These are phyloP conservation scores for Calonectria pseudoreteaudii DNA, from an alignment of 2,329 filamentous ascomycete genomes.

Conservation along the genomic window DNA sequence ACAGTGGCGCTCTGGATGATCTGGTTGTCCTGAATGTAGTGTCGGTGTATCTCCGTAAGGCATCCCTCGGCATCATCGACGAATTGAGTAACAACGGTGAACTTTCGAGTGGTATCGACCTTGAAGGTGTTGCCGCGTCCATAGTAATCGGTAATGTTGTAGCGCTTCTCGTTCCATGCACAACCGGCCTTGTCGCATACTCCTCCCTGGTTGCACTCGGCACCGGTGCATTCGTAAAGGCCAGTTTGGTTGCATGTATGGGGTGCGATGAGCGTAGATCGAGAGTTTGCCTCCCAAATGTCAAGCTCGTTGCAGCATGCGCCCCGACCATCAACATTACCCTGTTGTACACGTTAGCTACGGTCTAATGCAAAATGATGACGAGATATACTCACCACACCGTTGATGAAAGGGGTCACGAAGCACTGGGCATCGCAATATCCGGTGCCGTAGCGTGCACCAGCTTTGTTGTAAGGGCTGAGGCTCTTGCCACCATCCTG, in stretches of 20 bases:
- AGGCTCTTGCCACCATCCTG: slow-evolving; percentile 69
- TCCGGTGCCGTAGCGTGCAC: slow-evolving; percentile 71
- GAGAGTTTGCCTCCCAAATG: slow-evolving; percentile 66
- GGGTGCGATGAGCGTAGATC: slow-evolving; percentile 58
- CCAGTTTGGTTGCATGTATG: slow-evolving; percentile 60
- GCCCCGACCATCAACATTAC: slow-evolving; percentile 41
- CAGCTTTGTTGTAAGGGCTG: slow-evolving; percentile 61
- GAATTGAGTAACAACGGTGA: slow-evolving; percentile 65
- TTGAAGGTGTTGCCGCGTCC: slow-evolving; percentile 44
- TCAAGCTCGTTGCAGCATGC: slow-evolving; percentile 68
- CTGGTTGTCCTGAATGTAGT: slow-evolving; percentile 54
- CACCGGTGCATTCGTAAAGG: slow-evolving; percentile 58
- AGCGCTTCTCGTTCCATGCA: slow-evolving; percentile 56
- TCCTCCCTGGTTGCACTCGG: slow-evolving; percentile 51
- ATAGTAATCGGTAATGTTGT: slow-evolving; percentile 46
- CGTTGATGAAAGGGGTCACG: slow-evolving; percentile 63
- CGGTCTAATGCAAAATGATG: background rate
- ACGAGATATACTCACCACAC: slow-evolving; percentile 50
- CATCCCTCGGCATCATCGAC: slow-evolving; percentile 50
- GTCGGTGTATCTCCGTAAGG: slow-evolving; percentile 62
- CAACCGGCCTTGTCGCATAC: slow-evolving; percentile 60
- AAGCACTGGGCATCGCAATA: slow-evolving; percentile 73
- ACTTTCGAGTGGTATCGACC: slow-evolving; percentile 52
- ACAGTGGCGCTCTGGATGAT: slow-evolving; percentile 35
- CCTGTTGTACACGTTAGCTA: slow-evolving; percentile 15